Evolutionary conservation across 805 yeast species (phyloP).

Genomic region (Myxozyma monticola): DNA sequence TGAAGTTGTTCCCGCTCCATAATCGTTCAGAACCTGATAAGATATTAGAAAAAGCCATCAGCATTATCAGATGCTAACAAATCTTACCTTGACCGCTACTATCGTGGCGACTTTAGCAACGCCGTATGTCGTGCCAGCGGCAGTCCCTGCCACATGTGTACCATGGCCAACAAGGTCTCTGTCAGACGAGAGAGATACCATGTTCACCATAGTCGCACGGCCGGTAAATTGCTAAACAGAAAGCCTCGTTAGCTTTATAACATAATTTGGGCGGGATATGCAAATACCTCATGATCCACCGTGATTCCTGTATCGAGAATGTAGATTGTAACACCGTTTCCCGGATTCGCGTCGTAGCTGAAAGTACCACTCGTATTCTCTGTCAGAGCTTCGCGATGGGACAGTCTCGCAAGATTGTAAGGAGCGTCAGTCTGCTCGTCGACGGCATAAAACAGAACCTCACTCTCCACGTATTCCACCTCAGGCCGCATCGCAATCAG

Average conservation of each 20-base stretch:
- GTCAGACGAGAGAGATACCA: conserved; percentile 30
- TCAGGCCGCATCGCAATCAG: conserved; percentile 26
- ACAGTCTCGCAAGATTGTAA: conserved; percentile 23
- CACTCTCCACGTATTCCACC: conserved; percentile 19
- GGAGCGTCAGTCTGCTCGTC: conserved; percentile 19
- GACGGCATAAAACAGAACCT: conserved; percentile 4
- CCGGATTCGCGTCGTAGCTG: conserved; percentile 21
- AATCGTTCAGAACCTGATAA: conserved; percentile 53
- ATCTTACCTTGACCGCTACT: conserved; percentile 69
- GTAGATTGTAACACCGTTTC: conserved; percentile 49
- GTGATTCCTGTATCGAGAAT: conserved; percentile 89
- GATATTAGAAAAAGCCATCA: no score
- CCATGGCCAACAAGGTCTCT: conserved; percentile 90
- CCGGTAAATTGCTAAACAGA: conserved; percentile 3
- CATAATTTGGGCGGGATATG: background rate
- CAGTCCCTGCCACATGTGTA: conserved; percentile 96
- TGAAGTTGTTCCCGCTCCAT: conserved; percentile 81
- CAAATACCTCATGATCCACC: conserved; percentile 60
- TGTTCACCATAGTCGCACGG: conserved; percentile 56
- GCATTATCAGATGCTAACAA: background rate
- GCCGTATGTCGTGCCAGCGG: conserved; percentile 77
- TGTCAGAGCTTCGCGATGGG: conserved; percentile 14
- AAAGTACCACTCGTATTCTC: background rate
- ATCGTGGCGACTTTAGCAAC: conserved; percentile 77
- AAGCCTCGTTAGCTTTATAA: no score